phyloP scores from a whole-genome alignment of 108 stramenopile species.

The Cyclotella distinguenda region DNA sequence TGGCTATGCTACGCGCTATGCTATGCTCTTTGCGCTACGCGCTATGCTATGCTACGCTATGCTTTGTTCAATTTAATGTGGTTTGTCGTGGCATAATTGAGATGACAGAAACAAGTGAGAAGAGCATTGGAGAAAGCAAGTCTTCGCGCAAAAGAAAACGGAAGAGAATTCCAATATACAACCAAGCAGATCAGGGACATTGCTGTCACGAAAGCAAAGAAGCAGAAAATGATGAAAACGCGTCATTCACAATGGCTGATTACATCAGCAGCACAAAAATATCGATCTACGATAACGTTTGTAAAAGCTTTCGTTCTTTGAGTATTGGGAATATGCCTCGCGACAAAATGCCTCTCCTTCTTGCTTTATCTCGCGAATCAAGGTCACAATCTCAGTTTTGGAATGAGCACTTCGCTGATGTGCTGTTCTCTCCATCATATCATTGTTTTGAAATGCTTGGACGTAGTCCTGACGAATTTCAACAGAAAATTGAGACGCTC shows the following conservation, averaged over 20 bases:
- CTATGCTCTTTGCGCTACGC: too few species aligned
- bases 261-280: background rate
- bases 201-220: too few species aligned
- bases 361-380: conserved; percentile 1
- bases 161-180: too few species aligned
- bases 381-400: background rate
- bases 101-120: background rate
- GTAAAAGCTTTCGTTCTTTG: background rate
- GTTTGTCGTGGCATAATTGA: too few species aligned
- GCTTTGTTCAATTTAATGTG: too few species aligned
- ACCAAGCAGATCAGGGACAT: background rate
- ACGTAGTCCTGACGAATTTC: background rate
- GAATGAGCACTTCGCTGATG: background rate
- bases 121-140: background rate
- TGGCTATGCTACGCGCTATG: too few species aligned
- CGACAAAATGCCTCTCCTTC: background rate
- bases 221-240: background rate
- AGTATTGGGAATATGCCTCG: background rate
- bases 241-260: background rate
- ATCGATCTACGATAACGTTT: background rate
- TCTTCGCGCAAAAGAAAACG: background rate
- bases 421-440: conserved; percentile 2
- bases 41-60: too few species aligned
- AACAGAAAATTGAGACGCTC: background rate
- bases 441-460: background rate